A percentile compares a stretch with the other conserved stretches of the same genome.
Evolutionary conservation across 2,329 filamentous ascomycete genomes (phyloP).

Genomic region (Lachnellula subtilissima): DNA sequence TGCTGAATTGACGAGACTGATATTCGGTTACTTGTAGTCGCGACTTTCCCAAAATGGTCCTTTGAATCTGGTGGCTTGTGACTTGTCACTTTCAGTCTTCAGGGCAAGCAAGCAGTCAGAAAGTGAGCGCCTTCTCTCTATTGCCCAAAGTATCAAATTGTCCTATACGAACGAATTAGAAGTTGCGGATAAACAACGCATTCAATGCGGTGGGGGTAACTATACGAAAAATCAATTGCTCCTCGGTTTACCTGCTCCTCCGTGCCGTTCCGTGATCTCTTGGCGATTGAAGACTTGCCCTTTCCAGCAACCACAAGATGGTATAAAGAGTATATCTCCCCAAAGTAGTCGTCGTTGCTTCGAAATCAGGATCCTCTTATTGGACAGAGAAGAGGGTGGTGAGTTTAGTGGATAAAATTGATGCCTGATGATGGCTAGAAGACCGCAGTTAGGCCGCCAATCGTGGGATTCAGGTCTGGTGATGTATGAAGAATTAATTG

Average conservation of each 20-base stretch:
- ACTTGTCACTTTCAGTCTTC: no score
- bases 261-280: not conserved
- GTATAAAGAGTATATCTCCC: not conserved
- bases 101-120: not conserved
- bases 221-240: not conserved
- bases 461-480: not conserved
- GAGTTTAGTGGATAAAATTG: not conserved
- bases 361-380: slow-evolving; percentile 5
- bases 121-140: not conserved
- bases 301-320: not conserved
- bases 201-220: not conserved
- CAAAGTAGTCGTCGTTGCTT: not conserved
- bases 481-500: not conserved
- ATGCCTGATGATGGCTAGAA: not conserved
- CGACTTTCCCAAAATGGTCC: not conserved
- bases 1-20: slow-evolving; percentile 4
- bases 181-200: not conserved
- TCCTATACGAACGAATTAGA: not conserved
- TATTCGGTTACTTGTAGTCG: not conserved
- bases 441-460: not conserved
- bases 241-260: not conserved
- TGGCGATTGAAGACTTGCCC: not conserved
- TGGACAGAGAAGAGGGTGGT: not conserved
- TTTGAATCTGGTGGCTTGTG: no score
- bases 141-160: not conserved